Evolutionary conservation across 2,329 filamentous ascomycete species (phyloP).

Genomic region (Paecilomyces variotii): DNA sequence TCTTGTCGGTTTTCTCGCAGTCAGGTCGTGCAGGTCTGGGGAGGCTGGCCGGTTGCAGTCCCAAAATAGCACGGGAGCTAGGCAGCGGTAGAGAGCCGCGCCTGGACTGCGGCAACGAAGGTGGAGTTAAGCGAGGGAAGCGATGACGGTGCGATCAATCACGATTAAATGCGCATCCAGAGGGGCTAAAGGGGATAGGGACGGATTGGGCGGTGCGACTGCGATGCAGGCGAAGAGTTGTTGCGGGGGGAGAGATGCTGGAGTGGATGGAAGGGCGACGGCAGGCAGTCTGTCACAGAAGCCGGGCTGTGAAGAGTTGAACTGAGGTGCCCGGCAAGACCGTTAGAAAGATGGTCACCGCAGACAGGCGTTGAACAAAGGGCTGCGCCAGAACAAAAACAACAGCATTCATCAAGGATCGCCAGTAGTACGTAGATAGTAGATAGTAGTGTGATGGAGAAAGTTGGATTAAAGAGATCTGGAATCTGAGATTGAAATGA

Average conservation of each 20-base stretch:
- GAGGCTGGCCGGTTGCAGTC: conserved; percentile 9
- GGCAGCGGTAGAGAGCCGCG: conserved; percentile 11
- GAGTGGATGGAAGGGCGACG: neutral
- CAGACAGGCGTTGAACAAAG: neutral
- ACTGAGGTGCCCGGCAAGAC: neutral
- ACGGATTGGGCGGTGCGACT: too few relatives aligned
- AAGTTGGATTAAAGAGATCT: neutral
- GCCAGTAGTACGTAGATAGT: too few relatives aligned
- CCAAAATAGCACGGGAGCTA: conserved; percentile 21
- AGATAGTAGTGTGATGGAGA: neutral
- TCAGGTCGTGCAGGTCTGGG: conserved; percentile 14
- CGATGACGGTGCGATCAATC: neutral
- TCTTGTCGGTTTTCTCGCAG: neutral
- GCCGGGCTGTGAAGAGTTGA: too few relatives aligned
- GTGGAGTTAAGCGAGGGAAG: conserved; percentile 3
- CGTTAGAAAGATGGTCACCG: too few relatives aligned
- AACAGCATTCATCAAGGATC: neutral
- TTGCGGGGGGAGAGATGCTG: neutral
- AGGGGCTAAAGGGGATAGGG: conserved; percentile 1
- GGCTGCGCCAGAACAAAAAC: neutral
- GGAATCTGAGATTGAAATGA: neutral
- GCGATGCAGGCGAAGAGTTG: neutral
- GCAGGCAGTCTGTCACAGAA: too few relatives aligned
- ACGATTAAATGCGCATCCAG: conserved; percentile 3
- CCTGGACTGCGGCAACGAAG: conserved; percentile 11